Percentiles rank a stretch among this genome's conserved stretches.
phyloP scores from a whole-genome alignment of 148 eudicot genomes.

The Oxyria digyna region DNA sequence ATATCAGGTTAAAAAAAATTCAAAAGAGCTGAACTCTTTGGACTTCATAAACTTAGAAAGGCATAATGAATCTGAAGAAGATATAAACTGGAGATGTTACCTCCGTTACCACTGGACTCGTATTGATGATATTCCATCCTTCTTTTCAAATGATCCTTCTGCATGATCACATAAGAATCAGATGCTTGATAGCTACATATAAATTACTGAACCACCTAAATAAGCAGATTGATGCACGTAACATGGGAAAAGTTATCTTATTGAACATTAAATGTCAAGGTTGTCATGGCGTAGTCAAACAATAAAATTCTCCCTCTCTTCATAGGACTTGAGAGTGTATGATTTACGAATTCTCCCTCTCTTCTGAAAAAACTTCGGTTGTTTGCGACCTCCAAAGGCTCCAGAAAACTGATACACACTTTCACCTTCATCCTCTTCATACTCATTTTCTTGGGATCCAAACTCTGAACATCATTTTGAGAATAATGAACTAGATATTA shows the following conservation, averaged over 20 bases:
- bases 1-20: not conserved
- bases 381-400: conserved; percentile 37
- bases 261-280: not conserved
- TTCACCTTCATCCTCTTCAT: conserved; percentile 77
- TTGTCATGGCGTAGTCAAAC: not conserved
- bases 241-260: not conserved
- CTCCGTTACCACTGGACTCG: conserved; percentile 65
- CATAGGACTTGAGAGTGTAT: conserved; percentile 37
- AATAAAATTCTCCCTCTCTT: conserved; percentile 18
- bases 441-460: conserved; percentile 52
- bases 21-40: not conserved
- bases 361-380: conserved; percentile 41
- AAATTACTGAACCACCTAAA: not conserved
- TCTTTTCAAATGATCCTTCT: conserved; percentile 63
- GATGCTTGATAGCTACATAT: not conserved
- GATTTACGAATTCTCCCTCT: conserved; percentile 43
- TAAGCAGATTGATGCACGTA: not conserved
- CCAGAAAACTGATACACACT: conserved; percentile 35
- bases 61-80: not conserved
- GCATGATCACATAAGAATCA: conserved; percentile 13
- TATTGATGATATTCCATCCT: conserved; percentile 51
- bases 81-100: conserved; percentile 24
- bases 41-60: not conserved
- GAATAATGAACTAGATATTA: not conserved
- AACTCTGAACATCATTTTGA: conserved; percentile 18